Evolutionary conservation across 805 yeast species (phyloP), one percentile per base, ranked within the genome.

Genomic region (Wickerhamomyces bovis): DNA sequence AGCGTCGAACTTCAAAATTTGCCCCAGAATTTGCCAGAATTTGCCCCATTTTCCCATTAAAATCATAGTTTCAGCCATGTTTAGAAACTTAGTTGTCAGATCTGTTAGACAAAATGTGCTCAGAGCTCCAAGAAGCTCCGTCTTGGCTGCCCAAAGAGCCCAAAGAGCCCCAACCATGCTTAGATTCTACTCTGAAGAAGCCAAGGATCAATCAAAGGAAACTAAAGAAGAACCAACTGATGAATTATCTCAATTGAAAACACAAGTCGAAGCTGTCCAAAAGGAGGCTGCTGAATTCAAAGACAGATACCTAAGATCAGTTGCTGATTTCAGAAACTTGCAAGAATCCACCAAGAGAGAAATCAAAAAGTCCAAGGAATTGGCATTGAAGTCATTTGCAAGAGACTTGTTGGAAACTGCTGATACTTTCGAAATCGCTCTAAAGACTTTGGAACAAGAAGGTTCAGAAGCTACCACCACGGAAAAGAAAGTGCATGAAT

Each of bases 401-500:
- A 60, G 54, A 47, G 64, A 60, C 44, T 35, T 60, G 38, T 52
- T 60, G 28, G 61, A 59, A 44, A 54, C 56, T 20, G 57, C 56
- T 25, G 64, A 60, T 50, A 60, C 62, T 46, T 60, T 60, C 42
- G 63, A 60, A 43, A 60, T 59, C 36, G 64, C 63, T 13, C 40
- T 60, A 43, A 56, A 52, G 45, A 54, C 62, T 4, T 45, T 60
- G 31, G 57, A 55, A 42, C 42, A 50, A 42, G 62, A 57, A 44
- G 58, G 51, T 31, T 49, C 48, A 21, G 64, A 66, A 3, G 23
- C 22, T 9, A 20, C 19, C 15, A 47, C 49, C 16, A 46, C 55
- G 2, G 55, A 49, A 23, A 55, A 55, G 48, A 54, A 56, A 50
- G 63, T 63, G 43, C 58, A 54, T 21, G 78, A 73, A 58, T 70